Evolutionary conservation across 1,284 basidiomycete genomes (phyloP).

Genomic region (Rhodotorula sp.): DNA sequence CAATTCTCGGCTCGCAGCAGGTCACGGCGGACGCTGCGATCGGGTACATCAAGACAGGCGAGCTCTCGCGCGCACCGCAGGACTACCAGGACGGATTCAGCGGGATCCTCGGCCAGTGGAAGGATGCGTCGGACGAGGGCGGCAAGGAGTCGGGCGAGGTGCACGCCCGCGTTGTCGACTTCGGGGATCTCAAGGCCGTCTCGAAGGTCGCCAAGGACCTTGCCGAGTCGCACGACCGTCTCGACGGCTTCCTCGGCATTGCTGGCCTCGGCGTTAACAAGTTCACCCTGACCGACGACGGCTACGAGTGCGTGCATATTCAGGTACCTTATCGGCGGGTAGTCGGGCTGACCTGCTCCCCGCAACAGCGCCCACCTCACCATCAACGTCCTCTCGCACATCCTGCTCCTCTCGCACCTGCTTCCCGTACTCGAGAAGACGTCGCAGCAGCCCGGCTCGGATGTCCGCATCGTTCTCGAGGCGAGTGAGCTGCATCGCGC

Average conservation of each 20-base stretch:
- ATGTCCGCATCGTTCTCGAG: constrained; percentile 36
- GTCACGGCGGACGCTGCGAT: constrained; percentile 20
- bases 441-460: constrained; percentile 17
- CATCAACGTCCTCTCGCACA: constrained; percentile 37
- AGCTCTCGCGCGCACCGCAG: constrained; percentile 28
- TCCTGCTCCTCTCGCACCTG: constrained; percentile 38
- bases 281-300: constrained; percentile 36
- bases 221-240: constrained; percentile 15
- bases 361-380: constrained; percentile 30
- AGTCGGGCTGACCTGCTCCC: not conserved
- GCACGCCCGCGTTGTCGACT: constrained; percentile 16
- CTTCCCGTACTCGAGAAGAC: constrained; percentile 37
- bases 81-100: constrained; percentile 36
- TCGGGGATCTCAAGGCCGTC: constrained; percentile 38
- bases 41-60: constrained; percentile 40
- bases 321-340: not conserved
- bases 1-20: constrained; percentile 26
- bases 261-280: constrained; percentile 42
- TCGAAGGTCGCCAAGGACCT: constrained; percentile 29
- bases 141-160: constrained; percentile 21
- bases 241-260: constrained; percentile 34
- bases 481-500: constrained; percentile 29
- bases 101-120: not conserved
- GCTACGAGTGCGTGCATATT: constrained; percentile 34
- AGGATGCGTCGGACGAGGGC: constrained; percentile 15